These are phyloP conservation scores for Teunomyces funiuensis DNA, from an alignment of 805 yeast species.

Conservation along the genomic window DNA sequence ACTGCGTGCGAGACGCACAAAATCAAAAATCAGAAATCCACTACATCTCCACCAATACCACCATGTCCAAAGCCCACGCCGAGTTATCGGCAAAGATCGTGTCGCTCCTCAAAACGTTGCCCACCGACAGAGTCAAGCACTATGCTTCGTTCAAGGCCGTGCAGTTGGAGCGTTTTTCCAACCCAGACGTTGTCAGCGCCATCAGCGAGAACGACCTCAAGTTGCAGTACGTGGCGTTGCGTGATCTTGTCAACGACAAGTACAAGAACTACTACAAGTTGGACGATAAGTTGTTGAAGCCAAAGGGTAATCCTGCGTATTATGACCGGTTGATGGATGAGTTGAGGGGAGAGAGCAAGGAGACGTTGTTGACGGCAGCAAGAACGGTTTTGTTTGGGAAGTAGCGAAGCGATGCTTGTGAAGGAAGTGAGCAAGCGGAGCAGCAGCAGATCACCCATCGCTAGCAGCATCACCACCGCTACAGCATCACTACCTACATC, in stretches of 20 bases:
- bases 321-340: conserved; percentile 71
- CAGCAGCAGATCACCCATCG: no score
- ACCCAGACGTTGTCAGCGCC: conserved; percentile 33
- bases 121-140: conserved; percentile 67
- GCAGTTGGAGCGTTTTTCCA: conserved; percentile 49
- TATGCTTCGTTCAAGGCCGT: conserved; percentile 67
- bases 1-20: not conserved
- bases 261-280: conserved; percentile 62
- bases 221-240: conserved; percentile 59
- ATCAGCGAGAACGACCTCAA: conserved; percentile 52
- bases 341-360: conserved; percentile 69
- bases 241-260: conserved; percentile 58
- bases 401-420: no score
- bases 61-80: conserved; percentile 33
- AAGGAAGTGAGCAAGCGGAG: no score
- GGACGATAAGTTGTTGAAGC: conserved; percentile 65
- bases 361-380: conserved; percentile 61
- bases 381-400: conserved; percentile 77
- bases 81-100: conserved; percentile 60
- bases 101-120: conserved; percentile 57
- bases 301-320: conserved; percentile 84
- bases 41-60: not conserved
- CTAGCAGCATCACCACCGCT: no score
- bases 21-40: conserved; percentile 1
- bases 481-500: no score